phyloP scores from a whole-genome alignment of 768 basidiomycete species.

The Tylopilus subfusipes region DNA sequence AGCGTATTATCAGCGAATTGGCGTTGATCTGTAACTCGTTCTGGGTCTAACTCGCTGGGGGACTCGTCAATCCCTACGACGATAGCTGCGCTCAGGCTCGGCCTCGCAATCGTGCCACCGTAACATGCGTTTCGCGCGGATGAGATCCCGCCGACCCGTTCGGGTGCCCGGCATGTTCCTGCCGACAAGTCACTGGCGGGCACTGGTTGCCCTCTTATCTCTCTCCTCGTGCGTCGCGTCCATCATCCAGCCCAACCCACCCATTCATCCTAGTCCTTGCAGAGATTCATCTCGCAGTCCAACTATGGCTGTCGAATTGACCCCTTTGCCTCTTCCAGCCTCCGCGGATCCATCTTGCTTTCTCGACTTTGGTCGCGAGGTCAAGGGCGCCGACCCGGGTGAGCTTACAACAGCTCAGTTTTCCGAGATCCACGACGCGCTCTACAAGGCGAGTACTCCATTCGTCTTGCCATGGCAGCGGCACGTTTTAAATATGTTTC shows the following conservation, averaged over 20 bases:
- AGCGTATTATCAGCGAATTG: neutral
- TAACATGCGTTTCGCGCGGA: too few species aligned
- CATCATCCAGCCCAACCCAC: neutral
- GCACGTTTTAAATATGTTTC: neutral
- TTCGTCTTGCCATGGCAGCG: neutral
- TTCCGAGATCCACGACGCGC: constrained; percentile 60
- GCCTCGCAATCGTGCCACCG: neutral
- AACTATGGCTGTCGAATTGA: constrained; percentile 63
- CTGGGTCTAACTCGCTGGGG: neutral
- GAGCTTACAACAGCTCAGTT: constrained; percentile 58
- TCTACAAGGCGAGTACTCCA: constrained; percentile 62
- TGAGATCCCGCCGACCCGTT: neutral
- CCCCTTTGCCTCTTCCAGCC: constrained; percentile 67
- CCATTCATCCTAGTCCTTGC: neutral
- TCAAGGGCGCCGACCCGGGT: constrained; percentile 69
- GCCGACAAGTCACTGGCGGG: neutral
- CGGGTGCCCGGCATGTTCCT: neutral
- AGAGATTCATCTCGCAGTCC: neutral
- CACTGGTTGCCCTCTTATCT: constrained; percentile 12
- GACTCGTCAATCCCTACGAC: neutral
- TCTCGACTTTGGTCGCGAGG: constrained; percentile 69
- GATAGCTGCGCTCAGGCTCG: neutral
- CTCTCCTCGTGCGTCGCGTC: neutral
- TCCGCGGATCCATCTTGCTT: constrained; percentile 68
- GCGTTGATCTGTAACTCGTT: neutral